Evolutionary conservation across 2,329 filamentous ascomycete species (phyloP).

Genomic region (Byssoonygena ceratinophila): DNA sequence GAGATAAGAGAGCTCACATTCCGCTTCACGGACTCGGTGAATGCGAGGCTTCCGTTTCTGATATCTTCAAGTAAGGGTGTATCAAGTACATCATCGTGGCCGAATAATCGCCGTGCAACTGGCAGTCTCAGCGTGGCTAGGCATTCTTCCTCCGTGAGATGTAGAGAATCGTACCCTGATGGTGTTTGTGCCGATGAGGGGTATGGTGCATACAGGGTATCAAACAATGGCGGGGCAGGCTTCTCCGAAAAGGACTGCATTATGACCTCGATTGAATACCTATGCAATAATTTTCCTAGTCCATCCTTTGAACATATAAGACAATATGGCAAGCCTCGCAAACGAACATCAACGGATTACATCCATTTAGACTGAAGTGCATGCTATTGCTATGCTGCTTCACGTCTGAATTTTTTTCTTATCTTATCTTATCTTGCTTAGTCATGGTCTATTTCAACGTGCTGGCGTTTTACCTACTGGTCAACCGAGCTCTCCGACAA

Average conservation of each 20-base stretch:
- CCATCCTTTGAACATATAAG: background rate
- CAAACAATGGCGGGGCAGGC: constrained; percentile 24
- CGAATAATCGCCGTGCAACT: constrained; percentile 32
- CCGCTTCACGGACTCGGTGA: constrained; percentile 30
- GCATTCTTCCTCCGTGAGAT: constrained; percentile 26
- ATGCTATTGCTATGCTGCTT: no score
- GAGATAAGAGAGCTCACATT: constrained; percentile 23
- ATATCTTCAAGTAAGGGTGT: constrained; percentile 21
- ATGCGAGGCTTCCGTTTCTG: constrained; percentile 26
- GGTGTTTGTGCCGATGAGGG: constrained; percentile 15
- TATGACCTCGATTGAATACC: background rate
- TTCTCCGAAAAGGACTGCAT: background rate
- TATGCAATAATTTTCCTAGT: background rate
- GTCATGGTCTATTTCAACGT: no score
- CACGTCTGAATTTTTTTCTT: background rate
- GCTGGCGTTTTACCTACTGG: no score
- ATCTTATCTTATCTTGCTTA: background rate
- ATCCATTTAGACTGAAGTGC: no score
- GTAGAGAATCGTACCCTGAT: constrained; percentile 27
- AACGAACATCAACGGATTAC: no score
- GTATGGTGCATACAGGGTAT: constrained; percentile 25
- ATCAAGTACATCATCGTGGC: constrained; percentile 21
- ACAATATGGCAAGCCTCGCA: background rate
- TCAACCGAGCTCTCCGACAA: no score
- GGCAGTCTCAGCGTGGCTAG: constrained; percentile 27